Base-by-base conservation (phyloP, 1,139 yeast genomes). In the Yamadazyma jaroonii region DNA sequence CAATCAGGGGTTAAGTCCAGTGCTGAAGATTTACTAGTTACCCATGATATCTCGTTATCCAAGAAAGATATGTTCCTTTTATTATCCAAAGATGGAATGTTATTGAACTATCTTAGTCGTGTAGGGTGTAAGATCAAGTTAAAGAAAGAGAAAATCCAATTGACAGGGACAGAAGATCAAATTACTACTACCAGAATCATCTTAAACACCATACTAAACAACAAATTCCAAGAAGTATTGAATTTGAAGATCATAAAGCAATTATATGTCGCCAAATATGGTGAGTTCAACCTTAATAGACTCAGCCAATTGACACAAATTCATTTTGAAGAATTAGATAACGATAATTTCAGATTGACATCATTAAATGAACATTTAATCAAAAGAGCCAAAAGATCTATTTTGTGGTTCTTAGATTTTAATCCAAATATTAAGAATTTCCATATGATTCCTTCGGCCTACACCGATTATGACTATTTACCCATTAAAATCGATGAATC, bases 61-160 rank as follows among this genome's bases (percentile, higher is more conserved):
- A 60, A 65, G 29, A 56, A 70, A 14, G 81, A 79, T 33, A 48
- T 76, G 40, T 77, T 77, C 43, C 55, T 79, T 17, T 48, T 79
- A n/a, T 53, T 76, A 8, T 65, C 77, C 35, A 61, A 69, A 34
- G 65, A 67, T 34, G 82, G 80, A 4, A 56, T 58, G 22, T 52
- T 77, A 26, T 60, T 77, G 28, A 69, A 74, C 34, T 64, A 72
- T 35, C 67, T 81, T 64, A 62, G 79, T 4, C 63, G 77, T 38
- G 63, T 76, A 8, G 87, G 85, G 0, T 82, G 81, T 9, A 65
- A 67, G 40, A 50, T 62, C 10, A 43, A 37, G 12, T 55, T 64
- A 28, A 38, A 45, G 12, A 17, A 17, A 17, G 20, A 17, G 20
- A 17, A 17, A 17, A 17, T 17, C 6, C 20, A 6, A 17, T 17